phyloP scores from a whole-genome alignment of 2,329 filamentous ascomycete genomes.

The Trichoderma sp. region DNA sequence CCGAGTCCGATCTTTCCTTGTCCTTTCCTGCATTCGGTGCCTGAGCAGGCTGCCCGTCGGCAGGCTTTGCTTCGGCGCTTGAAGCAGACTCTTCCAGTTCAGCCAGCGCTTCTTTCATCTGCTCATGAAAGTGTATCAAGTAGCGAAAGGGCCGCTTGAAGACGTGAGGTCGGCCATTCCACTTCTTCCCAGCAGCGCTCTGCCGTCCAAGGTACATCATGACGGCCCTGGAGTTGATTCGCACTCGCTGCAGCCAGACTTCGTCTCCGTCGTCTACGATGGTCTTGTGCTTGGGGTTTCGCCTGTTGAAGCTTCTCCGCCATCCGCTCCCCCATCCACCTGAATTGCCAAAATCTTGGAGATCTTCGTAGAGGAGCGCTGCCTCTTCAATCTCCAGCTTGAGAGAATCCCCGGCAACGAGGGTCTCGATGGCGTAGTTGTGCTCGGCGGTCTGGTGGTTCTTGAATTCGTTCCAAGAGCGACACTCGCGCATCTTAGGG shows the following conservation, averaged over 20 bases:
- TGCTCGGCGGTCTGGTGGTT: constrained; percentile 19
- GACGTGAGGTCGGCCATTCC: constrained; percentile 22
- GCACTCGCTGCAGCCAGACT: constrained; percentile 20
- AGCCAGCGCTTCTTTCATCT: constrained; percentile 22
- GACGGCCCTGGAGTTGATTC: constrained; percentile 20
- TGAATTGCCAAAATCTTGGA: constrained; percentile 2
- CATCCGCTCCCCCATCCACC: constrained; percentile 4
- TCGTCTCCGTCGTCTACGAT: constrained; percentile 14
- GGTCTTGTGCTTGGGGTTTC: constrained; percentile 20
- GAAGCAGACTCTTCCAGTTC: constrained; percentile 7
- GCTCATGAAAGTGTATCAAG: constrained; percentile 22
- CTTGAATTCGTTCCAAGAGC: constrained; percentile 21
- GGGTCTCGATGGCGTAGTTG: constrained; percentile 20
- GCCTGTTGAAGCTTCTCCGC: constrained; percentile 8
- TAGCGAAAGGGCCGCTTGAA: constrained; percentile 21
- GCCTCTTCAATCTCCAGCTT: constrained; percentile 22
- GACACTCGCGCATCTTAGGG: constrained; percentile 1
- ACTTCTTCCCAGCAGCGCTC: constrained; percentile 20
- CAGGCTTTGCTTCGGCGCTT: background rate
- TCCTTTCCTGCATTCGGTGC: background rate
- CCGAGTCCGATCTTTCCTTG: constrained; percentile 1
- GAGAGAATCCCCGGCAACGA: constrained; percentile 22
- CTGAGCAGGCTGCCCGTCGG: background rate
- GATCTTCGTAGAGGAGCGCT: constrained; percentile 11
- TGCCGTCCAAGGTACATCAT: constrained; percentile 24